Conservation (phyloP, 2,329 filamentous ascomycete species). For the Scortechinia acanthostroma region DNA sequence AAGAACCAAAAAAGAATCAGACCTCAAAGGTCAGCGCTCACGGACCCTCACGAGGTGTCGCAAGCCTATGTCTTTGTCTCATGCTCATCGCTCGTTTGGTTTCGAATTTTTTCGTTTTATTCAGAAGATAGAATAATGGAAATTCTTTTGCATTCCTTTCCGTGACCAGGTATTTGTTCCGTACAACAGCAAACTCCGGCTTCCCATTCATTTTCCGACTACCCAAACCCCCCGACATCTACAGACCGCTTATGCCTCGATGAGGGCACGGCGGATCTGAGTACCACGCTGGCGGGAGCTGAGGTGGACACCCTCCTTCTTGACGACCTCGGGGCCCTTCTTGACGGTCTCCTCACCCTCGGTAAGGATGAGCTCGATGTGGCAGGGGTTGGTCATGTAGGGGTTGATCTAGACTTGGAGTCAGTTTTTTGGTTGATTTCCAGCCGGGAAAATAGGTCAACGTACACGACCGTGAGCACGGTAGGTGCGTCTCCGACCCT, state of each 20-base stretch:
- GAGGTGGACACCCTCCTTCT: conserved; percentile 60
- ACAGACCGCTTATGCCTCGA: conserved; percentile 41
- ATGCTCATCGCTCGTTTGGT: too few relatives aligned
- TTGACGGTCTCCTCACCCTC: conserved; percentile 93
- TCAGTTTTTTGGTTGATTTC: conserved; percentile 12
- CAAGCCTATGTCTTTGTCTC: too few relatives aligned
- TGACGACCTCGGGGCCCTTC: conserved; percentile 73
- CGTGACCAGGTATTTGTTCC: conserved; percentile 2
- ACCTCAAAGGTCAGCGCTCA: too few relatives aligned
- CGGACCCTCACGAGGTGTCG: too few relatives aligned
- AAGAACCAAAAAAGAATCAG: too few relatives aligned
- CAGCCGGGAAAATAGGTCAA: conserved; percentile 17
- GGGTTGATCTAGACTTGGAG: conserved; percentile 79
- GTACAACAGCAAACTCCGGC: conserved; percentile 2
- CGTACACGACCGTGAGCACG: conserved; percentile 99
- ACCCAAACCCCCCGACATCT: not conserved
- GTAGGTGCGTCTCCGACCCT: conserved; percentile 98
- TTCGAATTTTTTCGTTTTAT: conserved; percentile 1
- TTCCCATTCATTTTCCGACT: not conserved
- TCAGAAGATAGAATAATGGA: too few relatives aligned
- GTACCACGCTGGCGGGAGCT: conserved; percentile 86
- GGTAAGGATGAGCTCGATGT: conserved; percentile 99
- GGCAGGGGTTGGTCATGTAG: conserved; percentile 99
- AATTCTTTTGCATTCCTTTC: not conserved
- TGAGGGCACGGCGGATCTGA: conserved; percentile 57